Conservation (phyloP, 352 stramenopile genomes). For the Pilasporangium apinafurcum region DNA sequence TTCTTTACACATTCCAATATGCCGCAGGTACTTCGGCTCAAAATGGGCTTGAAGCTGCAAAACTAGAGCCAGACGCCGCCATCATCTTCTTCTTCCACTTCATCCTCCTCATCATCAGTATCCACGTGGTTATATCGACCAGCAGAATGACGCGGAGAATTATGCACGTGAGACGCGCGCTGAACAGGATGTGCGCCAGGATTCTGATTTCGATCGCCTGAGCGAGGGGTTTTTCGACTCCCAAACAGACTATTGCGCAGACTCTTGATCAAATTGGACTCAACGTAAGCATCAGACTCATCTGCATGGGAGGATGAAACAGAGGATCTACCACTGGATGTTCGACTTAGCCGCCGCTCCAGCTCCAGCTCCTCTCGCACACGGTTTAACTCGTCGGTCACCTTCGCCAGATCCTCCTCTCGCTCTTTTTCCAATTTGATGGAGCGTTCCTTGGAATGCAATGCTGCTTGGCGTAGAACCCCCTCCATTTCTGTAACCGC, state of each 20-base stretch:
- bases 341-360: constrained; percentile 29
- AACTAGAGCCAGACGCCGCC: constrained; percentile 52
- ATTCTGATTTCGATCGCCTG: no score
- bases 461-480: constrained; percentile 29
- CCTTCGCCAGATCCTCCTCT: constrained; percentile 35
- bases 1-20: no score
- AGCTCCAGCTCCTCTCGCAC: constrained; percentile 44
- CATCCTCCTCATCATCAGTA: constrained; percentile 13
- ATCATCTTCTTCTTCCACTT: constrained; percentile 33
- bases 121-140: not conserved
- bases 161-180: constrained; percentile 15
- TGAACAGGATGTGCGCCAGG: constrained; percentile 3
- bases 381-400: constrained; percentile 40
- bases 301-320: no score
- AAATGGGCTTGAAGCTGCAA: no score
- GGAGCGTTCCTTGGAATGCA: constrained; percentile 45
- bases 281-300: no score
- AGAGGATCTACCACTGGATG: constrained; percentile 26
- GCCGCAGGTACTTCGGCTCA: no score
- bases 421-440: constrained; percentile 58
- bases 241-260: no score
- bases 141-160: constrained; percentile 13
- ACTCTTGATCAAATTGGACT: no score
- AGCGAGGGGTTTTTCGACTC: no score
- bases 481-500: constrained; percentile 61